These are phyloP conservation scores for Tetracentron sinense DNA, from an alignment of 164 flowering plant species.

Conservation along the genomic window DNA sequence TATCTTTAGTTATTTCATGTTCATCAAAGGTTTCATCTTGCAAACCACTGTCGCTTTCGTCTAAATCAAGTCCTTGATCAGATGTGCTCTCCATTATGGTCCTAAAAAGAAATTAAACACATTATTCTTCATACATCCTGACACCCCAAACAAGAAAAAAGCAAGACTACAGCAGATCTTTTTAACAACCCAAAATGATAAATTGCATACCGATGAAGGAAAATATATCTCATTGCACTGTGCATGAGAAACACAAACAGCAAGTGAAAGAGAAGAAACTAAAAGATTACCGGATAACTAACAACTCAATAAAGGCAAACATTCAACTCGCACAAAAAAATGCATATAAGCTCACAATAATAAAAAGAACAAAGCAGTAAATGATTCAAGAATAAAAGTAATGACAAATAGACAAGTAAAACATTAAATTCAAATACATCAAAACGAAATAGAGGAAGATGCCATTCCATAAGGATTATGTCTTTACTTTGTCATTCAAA, in stretches of 20 bases:
- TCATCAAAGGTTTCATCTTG: conserved; percentile 23
- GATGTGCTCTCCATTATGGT: conserved; percentile 20
- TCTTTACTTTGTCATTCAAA: too few species aligned
- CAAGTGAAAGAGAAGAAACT: background rate
- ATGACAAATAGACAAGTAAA: too few species aligned
- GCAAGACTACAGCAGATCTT: background rate
- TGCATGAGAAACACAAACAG: background rate
- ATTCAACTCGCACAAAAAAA: too few species aligned
- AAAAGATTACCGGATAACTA: too few species aligned
- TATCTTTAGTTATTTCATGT: conserved; percentile 24
- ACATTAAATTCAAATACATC: too few species aligned
- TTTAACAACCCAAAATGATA: background rate
- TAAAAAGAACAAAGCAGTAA: too few species aligned
- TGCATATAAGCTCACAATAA: too few species aligned
- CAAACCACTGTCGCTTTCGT: conserved; percentile 21
- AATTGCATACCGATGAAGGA: too few species aligned
- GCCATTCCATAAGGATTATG: too few species aligned
- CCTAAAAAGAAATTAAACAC: conserved; percentile 9
- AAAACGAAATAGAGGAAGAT: too few species aligned
- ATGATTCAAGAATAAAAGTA: too few species aligned
- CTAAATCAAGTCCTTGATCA: conserved; percentile 24
- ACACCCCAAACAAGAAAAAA: background rate
- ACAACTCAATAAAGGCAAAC: too few species aligned
- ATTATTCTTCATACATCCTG: background rate
- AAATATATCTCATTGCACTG: background rate